These are phyloP conservation scores for Kernera saxatilis DNA, from an alignment of 345 rosid genomes.

Conservation along the genomic window DNA sequence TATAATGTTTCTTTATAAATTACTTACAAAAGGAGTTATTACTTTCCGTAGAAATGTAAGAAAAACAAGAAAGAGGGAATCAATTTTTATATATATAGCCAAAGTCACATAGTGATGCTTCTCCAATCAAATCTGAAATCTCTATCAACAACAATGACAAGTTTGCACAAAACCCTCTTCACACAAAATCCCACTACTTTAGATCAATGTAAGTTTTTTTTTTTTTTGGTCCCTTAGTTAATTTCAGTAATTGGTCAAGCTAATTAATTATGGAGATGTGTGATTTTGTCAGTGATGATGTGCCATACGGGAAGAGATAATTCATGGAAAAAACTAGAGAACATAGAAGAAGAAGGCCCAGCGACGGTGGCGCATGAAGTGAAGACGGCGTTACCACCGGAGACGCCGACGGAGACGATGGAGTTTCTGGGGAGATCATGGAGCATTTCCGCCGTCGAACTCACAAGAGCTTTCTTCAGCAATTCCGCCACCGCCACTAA, in stretches of 20 bases:
- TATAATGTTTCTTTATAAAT: conserved; percentile 10
- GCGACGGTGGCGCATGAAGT: conserved; percentile 33
- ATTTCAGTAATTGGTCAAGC: not conserved
- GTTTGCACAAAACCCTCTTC: conserved; percentile 29
- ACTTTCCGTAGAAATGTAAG: conserved; percentile 9
- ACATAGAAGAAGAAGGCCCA: conserved; percentile 65
- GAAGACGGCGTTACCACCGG: conserved; percentile 47
- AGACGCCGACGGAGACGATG: conserved; percentile 90
- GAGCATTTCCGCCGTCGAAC: conserved; percentile 87
- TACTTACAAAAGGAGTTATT: conserved; percentile 1
- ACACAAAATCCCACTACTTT: conserved; percentile 19
- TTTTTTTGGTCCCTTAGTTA: not conserved
- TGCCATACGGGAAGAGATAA: conserved; percentile 19
- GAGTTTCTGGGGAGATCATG: conserved; percentile 96
- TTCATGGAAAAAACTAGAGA: conserved; percentile 50
- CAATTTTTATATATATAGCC: conserved; percentile 16
- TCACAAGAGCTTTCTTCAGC: conserved; percentile 65
- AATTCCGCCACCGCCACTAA: conserved; percentile 25
- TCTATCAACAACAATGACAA: conserved; percentile 34
- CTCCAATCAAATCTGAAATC: conserved; percentile 24
- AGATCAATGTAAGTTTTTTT: conserved; percentile 16
- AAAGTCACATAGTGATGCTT: conserved; percentile 31
- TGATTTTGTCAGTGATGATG: conserved; percentile 11
- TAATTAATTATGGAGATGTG: not conserved
- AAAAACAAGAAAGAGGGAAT: conserved; percentile 5